Percentiles rank a stretch among this genome's conserved stretches.
Evolutionary conservation across 495 filamentous ascomycete species (phyloP).

Genomic region (Penicillium silybi): DNA sequence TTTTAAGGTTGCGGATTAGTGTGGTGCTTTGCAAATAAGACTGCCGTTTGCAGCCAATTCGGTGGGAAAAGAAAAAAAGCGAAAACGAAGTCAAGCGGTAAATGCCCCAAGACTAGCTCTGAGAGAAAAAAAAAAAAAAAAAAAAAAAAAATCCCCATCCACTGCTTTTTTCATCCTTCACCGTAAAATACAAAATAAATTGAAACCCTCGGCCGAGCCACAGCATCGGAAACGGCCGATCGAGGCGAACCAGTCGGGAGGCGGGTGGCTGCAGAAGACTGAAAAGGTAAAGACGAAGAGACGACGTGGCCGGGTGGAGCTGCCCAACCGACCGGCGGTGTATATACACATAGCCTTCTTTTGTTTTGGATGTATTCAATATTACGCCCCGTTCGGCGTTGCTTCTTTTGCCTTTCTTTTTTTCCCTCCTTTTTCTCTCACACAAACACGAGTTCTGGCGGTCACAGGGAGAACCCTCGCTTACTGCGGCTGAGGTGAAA

Average conservation of each 20-base stretch:
- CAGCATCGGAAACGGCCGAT: constrained; percentile 11
- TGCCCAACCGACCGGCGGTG: neutral
- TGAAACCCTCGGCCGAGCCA: too few species aligned
- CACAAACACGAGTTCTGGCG: neutral
- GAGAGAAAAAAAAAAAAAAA: neutral
- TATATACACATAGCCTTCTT: neutral
- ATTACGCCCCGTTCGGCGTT: neutral
- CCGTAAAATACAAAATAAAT: too few species aligned
- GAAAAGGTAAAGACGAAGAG: constrained; percentile 17
- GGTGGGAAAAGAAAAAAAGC: too few species aligned
- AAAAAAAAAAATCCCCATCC: neutral
- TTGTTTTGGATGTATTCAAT: neutral
- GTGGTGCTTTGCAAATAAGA: constrained; percentile 24
- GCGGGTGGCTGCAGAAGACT: constrained; percentile 24
- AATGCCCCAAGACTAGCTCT: neutral
- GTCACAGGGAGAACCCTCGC: neutral
- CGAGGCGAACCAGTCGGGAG: constrained; percentile 7
- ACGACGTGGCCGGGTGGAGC: constrained; percentile 12
- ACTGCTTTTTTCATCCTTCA: neutral
- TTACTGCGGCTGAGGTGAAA: neutral
- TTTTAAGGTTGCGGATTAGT: constrained; percentile 30
- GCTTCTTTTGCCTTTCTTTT: neutral
- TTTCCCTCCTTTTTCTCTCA: neutral
- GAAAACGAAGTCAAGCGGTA: too few species aligned
- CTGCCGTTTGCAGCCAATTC: constrained; percentile 10